phyloP scores from a whole-genome alignment of 176 grass and related monocot genomes.

The Oryza coarctata region DNA sequence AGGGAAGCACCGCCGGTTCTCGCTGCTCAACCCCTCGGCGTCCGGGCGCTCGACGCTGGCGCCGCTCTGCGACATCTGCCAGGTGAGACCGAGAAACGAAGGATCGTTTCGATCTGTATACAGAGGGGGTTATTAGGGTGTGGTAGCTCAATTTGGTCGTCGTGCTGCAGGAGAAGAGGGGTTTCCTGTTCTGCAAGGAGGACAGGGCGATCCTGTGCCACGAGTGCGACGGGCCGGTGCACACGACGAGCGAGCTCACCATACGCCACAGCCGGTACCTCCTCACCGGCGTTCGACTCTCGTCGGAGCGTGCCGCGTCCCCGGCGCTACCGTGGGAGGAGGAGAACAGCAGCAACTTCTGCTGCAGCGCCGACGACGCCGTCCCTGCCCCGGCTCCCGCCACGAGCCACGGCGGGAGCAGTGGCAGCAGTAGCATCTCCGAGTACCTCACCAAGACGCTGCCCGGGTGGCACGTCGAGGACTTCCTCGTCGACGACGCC shows the following conservation, averaged over 20 bases:
- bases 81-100: slow-evolving; percentile 31
- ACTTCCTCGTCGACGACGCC: slow-evolving; percentile 64
- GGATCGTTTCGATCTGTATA: background rate
- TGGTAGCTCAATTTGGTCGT: background rate
- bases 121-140: background rate
- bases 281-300: slow-evolving; percentile 79
- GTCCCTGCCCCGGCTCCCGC: background rate
- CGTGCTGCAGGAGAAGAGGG: slow-evolving; percentile 68
- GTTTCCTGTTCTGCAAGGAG: slow-evolving; percentile 93
- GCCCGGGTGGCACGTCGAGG: slow-evolving; percentile 91
- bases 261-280: slow-evolving; percentile 83
- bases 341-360: slow-evolving; percentile 41
- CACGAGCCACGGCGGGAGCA: slow-evolving; percentile 36
- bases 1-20: slow-evolving; percentile 73
- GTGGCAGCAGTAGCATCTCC: slow-evolving; percentile 83
- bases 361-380: slow-evolving; percentile 35
- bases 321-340: slow-evolving; percentile 25
- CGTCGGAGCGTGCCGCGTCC: slow-evolving; percentile 53
- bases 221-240: slow-evolving; percentile 85
- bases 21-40: slow-evolving; percentile 48
- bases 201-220: slow-evolving; percentile 90
- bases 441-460: slow-evolving; percentile 94
- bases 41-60: slow-evolving; percentile 21
- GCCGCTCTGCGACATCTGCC: slow-evolving; percentile 88
- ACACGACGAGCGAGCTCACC: slow-evolving; percentile 59